Conservation (phyloP, 1,139 yeast genomes). For the Geotrichum cucujoidarum region DNA sequence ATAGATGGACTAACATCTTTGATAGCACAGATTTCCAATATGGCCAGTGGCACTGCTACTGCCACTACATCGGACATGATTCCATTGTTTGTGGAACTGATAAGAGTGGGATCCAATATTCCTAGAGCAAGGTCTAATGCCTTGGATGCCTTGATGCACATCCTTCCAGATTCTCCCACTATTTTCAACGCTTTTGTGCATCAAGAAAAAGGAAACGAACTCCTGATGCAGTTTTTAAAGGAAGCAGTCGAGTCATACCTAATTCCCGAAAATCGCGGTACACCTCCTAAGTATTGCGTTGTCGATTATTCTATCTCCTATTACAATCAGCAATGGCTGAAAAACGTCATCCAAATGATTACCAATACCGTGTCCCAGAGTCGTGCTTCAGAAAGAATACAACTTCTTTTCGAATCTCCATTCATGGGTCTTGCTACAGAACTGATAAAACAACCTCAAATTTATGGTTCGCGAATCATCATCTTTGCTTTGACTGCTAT, state of each 20-base stretch:
- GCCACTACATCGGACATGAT: slow-evolving; percentile 64
- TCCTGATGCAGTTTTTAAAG: slow-evolving; percentile 57
- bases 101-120: slow-evolving; percentile 47
- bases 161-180: slow-evolving; percentile 47
- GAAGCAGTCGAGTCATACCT: slow-evolving; percentile 62
- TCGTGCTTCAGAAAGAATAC: slow-evolving; percentile 69
- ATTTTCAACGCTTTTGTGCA: slow-evolving; percentile 60
- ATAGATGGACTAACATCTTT: slow-evolving; percentile 30
- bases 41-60: slow-evolving; percentile 38
- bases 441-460: slow-evolving; percentile 51
- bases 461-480: slow-evolving; percentile 68
- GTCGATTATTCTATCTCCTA: slow-evolving; percentile 58
- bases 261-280: slow-evolving; percentile 45
- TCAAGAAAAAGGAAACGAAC: slow-evolving; percentile 54
- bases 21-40: slow-evolving; percentile 28
- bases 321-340: slow-evolving; percentile 51
- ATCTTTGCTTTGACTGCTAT: slow-evolving; percentile 63
- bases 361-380: slow-evolving; percentile 63
- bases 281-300: slow-evolving; percentile 48
- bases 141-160: slow-evolving; percentile 55
- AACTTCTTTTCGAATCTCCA: slow-evolving; percentile 82
- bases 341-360: slow-evolving; percentile 53
- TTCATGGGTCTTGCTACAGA: slow-evolving; percentile 56
- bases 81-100: slow-evolving; percentile 57
- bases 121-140: slow-evolving; percentile 63